Evolutionary conservation across 2,329 filamentous ascomycete species (phyloP).

Genomic region (Dactylellina parvicollis): DNA sequence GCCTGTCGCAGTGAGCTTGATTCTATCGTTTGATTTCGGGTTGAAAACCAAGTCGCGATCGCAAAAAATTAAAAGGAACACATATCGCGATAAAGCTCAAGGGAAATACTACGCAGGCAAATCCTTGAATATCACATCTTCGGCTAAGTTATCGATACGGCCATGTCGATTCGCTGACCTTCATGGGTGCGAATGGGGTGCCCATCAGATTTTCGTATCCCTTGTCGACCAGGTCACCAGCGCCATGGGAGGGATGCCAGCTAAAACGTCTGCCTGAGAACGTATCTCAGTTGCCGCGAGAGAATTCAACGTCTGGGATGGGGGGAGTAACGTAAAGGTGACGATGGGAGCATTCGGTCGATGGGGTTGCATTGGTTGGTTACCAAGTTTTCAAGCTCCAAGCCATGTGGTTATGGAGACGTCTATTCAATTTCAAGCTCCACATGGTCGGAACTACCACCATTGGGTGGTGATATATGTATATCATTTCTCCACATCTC

Average conservation of each 20-base stretch:
- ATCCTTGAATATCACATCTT: slow-evolving; percentile 5
- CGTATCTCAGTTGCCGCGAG: slow-evolving; percentile 11
- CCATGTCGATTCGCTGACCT: slow-evolving; percentile 4
- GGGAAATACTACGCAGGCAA: too few species aligned
- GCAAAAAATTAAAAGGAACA: too few species aligned
- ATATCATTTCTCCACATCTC: slow-evolving; percentile 13
- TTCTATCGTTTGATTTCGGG: too few species aligned
- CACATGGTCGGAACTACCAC: slow-evolving; percentile 40
- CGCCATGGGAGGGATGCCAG: slow-evolving; percentile 42
- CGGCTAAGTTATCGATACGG: slow-evolving; percentile 42
- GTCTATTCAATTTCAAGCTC: slow-evolving; percentile 23
- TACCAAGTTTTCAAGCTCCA: slow-evolving; percentile 40
- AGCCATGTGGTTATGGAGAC: slow-evolving; percentile 40
- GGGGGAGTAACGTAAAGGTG: slow-evolving; percentile 18
- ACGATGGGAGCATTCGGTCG: slow-evolving; percentile 13
- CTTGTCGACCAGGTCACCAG: slow-evolving; percentile 47
- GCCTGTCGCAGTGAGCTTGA: too few species aligned
- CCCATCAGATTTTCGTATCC: slow-evolving; percentile 30
- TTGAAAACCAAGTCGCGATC: too few species aligned
- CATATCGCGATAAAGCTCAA: slow-evolving; percentile 16
- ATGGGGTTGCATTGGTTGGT: slow-evolving; percentile 49
- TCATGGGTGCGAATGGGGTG: slow-evolving; percentile 13
- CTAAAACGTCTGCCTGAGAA: slow-evolving; percentile 36
- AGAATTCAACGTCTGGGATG: slow-evolving; percentile 12
- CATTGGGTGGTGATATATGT: too few species aligned